Evolutionary conservation across 1,284 basidiomycete genomes (phyloP).

Genomic region (Tilletiaria anomala): DNA sequence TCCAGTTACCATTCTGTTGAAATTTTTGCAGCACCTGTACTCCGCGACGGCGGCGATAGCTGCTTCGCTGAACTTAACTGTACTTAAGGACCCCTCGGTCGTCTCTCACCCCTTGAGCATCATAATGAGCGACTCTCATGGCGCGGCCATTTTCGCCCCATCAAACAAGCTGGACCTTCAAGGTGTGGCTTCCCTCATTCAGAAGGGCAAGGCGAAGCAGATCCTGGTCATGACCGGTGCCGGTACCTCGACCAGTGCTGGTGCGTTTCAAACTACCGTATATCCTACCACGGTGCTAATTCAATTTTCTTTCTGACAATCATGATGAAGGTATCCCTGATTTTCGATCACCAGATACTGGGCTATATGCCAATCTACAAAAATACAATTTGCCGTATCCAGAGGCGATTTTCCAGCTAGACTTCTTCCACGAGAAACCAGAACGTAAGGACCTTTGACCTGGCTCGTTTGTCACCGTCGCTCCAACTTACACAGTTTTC

Average conservation of each 20-base stretch:
- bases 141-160: no score
- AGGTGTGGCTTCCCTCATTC: not conserved
- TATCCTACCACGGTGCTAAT: no score
- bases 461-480: not conserved
- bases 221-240: not conserved
- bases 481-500: not conserved
- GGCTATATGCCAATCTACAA: conserved; percentile 46
- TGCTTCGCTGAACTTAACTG: no score
- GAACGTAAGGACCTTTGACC: conserved; percentile 6
- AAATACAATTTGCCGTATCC: conserved; percentile 46
- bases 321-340: conserved; percentile 43
- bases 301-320: no score
- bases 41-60: no score
- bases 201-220: not conserved
- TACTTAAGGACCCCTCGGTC: no score
- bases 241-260: not conserved
- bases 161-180: no score
- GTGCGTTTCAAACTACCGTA: no score
- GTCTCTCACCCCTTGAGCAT: no score
- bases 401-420: conserved; percentile 48
- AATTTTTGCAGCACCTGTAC: no score
- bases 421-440: conserved; percentile 40
- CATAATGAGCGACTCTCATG: no score
- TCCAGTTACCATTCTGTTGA: no score
- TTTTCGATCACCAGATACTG: conserved; percentile 44